Conservation (phyloP, 176 grass and related monocot genomes). For the Aegilops tauschii region DNA sequence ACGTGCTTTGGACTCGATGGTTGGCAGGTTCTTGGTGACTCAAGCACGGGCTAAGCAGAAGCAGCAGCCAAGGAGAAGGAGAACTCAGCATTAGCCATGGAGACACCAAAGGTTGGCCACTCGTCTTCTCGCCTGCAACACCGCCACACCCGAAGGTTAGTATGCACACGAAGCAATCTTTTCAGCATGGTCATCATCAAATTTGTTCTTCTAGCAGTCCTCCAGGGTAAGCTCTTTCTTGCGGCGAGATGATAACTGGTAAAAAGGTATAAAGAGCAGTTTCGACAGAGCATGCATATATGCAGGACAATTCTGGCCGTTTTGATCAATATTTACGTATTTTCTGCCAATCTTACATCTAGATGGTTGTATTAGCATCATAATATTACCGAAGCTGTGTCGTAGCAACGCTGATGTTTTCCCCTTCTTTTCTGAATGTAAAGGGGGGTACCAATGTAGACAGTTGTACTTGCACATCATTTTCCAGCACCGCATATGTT, state of each 20-base stretch:
- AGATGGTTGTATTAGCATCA: conserved; percentile 4
- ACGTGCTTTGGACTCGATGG: not conserved
- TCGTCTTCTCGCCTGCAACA: conserved; percentile 19
- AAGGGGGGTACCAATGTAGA: conserved; percentile 14
- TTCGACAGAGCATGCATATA: not conserved
- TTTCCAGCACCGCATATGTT: not conserved
- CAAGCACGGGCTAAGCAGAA: not conserved
- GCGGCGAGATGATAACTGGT: not conserved
- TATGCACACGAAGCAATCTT: not conserved
- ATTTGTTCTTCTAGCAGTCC: not conserved
- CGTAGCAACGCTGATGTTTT: not conserved
- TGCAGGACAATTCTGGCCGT: not conserved
- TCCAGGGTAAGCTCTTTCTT: not conserved
- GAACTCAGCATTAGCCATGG: not conserved
- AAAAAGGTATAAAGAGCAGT: not conserved
- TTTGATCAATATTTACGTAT: not conserved
- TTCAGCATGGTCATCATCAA: not conserved
- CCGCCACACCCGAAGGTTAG: conserved; percentile 47
- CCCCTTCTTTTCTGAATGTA: not conserved
- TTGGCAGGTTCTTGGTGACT: conserved; percentile 37
- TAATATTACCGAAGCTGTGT: not conserved
- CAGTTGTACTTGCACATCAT: not conserved
- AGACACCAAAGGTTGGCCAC: not conserved
- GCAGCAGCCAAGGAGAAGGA: conserved; percentile 25
- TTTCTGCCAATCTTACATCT: not conserved